phyloP scores from a whole-genome alignment of 345 rosid genomes.

The Eutrema yunnanense region DNA sequence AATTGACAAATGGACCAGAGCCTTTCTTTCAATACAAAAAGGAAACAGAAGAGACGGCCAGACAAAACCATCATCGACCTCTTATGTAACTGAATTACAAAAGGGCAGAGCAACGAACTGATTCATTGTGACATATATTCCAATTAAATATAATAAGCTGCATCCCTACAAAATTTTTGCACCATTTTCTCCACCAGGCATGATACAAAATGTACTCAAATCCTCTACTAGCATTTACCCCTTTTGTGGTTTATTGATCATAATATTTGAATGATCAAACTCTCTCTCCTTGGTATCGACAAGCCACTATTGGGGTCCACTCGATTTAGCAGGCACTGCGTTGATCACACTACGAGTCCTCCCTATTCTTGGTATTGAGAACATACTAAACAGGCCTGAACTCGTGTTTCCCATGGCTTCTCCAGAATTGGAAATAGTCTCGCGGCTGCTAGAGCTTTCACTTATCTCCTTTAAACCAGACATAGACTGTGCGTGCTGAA shows the following conservation, averaged over 20 bases:
- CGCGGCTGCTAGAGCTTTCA: conserved; percentile 10
- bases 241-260: not conserved
- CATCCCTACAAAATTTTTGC: conserved; percentile 18
- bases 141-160: conserved; percentile 4
- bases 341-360: conserved; percentile 19
- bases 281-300: conserved; percentile 13
- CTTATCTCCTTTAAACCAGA: conserved; percentile 42
- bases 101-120: conserved; percentile 17
- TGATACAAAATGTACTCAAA: not conserved
- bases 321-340: conserved; percentile 22
- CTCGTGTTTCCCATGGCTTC: conserved; percentile 14
- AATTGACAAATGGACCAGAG: conserved; percentile 8
- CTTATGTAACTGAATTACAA: conserved; percentile 1
- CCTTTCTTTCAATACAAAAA: conserved; percentile 11
- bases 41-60: not conserved
- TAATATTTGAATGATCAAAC: not conserved
- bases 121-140: not conserved
- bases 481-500: conserved; percentile 27
- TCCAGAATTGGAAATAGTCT: conserved; percentile 13
- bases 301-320: conserved; percentile 25
- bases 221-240: not conserved
- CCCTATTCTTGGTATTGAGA: conserved; percentile 23
- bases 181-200: not conserved
- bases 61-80: conserved; percentile 5
- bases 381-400: conserved; percentile 8